Evolutionary conservation across 176 grass and related monocot genomes (phyloP).

Genomic region (Poa pratensis): DNA sequence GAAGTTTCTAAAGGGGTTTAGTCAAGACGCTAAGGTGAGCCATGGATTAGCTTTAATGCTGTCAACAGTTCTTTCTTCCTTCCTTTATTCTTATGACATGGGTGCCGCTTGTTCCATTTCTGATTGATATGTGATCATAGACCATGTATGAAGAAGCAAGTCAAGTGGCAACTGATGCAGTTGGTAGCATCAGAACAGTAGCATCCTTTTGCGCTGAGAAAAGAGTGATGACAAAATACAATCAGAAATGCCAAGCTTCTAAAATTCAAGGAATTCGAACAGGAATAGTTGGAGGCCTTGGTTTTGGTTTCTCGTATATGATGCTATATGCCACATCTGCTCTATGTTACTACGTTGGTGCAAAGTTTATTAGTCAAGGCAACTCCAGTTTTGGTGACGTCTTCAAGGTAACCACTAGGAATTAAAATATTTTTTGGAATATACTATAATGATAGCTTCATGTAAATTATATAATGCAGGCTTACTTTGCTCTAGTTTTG

Average conservation of each 20-base stretch:
- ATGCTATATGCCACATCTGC: conserved; percentile 36
- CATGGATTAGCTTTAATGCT: conserved; percentile 21
- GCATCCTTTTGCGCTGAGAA: conserved; percentile 78
- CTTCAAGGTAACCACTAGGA: conserved; percentile 41
- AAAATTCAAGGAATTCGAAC: conserved; percentile 50
- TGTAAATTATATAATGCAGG: conserved; percentile 37
- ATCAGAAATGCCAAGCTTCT: conserved; percentile 47
- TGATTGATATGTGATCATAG: conserved; percentile 33
- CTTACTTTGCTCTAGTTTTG: conserved; percentile 39
- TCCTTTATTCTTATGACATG: not conserved
- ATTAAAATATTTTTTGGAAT: not conserved
- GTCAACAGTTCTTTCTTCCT: not conserved
- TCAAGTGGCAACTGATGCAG: conserved; percentile 75
- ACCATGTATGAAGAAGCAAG: conserved; percentile 78
- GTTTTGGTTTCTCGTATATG: conserved; percentile 54
- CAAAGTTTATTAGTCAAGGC: conserved; percentile 44
- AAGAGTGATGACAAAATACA: conserved; percentile 46
- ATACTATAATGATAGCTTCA: conserved; percentile 12
- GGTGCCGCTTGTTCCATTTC: not conserved
- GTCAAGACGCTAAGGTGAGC: conserved; percentile 54
- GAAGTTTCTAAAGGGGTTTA: conserved; percentile 44
- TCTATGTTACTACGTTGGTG: conserved; percentile 52
- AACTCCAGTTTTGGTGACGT: conserved; percentile 41
- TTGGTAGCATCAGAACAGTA: conserved; percentile 75
- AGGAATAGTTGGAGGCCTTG: conserved; percentile 52